phyloP scores from a whole-genome alignment of 2,329 filamentous ascomycete genomes.

The Biscogniauxia mediterranea region DNA sequence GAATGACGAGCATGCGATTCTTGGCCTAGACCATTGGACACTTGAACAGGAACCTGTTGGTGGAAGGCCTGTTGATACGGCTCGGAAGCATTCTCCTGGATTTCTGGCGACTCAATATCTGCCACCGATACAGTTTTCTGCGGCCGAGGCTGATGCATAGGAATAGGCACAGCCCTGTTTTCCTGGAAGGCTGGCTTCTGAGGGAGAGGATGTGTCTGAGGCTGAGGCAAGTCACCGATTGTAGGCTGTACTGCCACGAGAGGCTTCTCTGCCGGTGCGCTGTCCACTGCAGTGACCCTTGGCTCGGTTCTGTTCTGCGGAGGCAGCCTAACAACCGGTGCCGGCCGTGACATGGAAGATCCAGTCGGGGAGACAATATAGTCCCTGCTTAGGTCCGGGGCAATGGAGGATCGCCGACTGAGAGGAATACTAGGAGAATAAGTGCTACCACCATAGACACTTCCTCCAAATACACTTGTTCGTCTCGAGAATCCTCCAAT shows the following conservation, averaged over 20 bases:
- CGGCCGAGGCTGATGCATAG: constrained; percentile 92
- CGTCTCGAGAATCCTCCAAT: constrained; percentile 69
- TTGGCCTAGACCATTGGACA: constrained; percentile 55
- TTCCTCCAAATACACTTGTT: constrained; percentile 76
- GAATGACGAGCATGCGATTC: constrained; percentile 64
- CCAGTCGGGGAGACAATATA: constrained; percentile 77
- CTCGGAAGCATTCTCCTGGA: constrained; percentile 45
- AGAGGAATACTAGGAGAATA: constrained; percentile 87
- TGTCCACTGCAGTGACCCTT: constrained; percentile 25
- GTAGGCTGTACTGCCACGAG: constrained; percentile 34
- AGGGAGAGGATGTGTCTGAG: constrained; percentile 57
- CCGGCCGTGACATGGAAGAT: constrained; percentile 70
- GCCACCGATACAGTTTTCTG: constrained; percentile 93
- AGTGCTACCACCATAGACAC: constrained; percentile 65
- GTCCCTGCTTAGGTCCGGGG: constrained; percentile 65
- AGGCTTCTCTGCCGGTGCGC: constrained; percentile 21
- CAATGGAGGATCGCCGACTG: constrained; percentile 81
- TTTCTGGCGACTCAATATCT: constrained; percentile 82
- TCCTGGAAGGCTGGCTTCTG: constrained; percentile 59
- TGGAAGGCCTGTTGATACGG: constrained; percentile 81
- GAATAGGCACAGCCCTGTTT: constrained; percentile 50
- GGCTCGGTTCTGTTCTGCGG: constrained; percentile 48
- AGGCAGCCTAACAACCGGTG: constrained; percentile 80
- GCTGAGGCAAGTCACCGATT: constrained; percentile 54
- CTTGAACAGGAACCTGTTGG: constrained; percentile 83